Conservation (phyloP, 2,329 filamentous ascomycete species). For the Trichoderma sp. region DNA sequence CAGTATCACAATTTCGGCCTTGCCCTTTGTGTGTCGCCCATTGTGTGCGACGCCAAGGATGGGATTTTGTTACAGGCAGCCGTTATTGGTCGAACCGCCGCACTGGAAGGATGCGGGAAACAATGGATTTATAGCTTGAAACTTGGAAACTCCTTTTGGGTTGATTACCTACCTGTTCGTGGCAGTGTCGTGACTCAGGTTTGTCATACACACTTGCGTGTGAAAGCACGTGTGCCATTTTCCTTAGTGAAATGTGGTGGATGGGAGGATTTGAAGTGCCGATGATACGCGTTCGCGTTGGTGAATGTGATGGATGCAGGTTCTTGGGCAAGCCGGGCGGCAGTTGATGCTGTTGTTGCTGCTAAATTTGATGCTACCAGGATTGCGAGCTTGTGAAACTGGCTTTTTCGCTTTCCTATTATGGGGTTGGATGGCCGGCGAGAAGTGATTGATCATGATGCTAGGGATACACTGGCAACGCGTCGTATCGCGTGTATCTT, state of each 20-base stretch:
- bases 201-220: not conserved
- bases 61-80: not conserved
- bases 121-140: not conserved
- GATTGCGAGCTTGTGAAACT: not conserved
- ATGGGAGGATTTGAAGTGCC: not conserved
- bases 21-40: not conserved
- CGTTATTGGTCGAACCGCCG: not conserved
- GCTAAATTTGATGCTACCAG: not conserved
- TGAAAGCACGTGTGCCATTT: not conserved
- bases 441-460: not conserved
- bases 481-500: not conserved
- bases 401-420: not conserved
- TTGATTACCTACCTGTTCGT: not conserved
- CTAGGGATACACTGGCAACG: not conserved
- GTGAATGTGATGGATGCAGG: not conserved
- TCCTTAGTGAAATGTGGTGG: not conserved
- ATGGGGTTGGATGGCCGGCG: not conserved
- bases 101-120: not conserved
- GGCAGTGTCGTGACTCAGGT: slow-evolving; percentile 6
- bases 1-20: not conserved
- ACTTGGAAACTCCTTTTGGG: not conserved
- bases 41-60: not conserved
- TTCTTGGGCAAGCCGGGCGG: not conserved
- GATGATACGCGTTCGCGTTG: not conserved
- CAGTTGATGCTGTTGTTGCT: not conserved